Percentiles rank a stretch among this genome's conserved stretches.
Evolutionary conservation across 1,284 basidiomycete genomes (phyloP).

Genomic region (Ustilago cynodontis): DNA sequence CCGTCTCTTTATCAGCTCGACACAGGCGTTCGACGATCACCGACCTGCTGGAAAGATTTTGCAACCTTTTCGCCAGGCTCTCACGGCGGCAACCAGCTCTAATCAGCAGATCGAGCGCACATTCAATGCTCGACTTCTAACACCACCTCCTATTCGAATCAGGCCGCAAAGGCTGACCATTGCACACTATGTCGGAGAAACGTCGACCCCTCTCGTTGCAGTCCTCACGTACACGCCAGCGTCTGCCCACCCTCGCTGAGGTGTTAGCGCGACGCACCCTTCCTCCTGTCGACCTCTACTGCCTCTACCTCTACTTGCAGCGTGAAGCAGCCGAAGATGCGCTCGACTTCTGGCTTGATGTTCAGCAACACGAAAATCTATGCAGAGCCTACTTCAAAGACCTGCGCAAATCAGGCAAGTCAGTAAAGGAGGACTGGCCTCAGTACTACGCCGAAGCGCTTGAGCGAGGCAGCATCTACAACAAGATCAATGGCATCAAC

Average conservation of each 20-base stretch:
- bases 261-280: conserved; percentile 75
- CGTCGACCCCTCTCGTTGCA: conserved; percentile 40
- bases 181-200: conserved; percentile 47
- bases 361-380: conserved; percentile 98
- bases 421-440: conserved; percentile 95
- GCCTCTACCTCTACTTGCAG: conserved; percentile 82
- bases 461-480: conserved; percentile 87
- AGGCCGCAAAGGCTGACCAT: neutral
- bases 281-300: conserved; percentile 95
- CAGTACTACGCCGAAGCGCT: conserved; percentile 82
- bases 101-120: neutral
- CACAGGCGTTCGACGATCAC: no score
- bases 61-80: no score
- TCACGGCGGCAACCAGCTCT: neutral
- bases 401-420: conserved; percentile 89
- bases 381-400: conserved; percentile 99
- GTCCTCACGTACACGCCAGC: conserved; percentile 62
- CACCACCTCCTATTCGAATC: neutral
- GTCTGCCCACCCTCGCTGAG: conserved; percentile 70
- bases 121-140: conserved; percentile 6
- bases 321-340: conserved; percentile 94
- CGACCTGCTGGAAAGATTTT: no score
- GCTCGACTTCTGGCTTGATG: conserved; percentile 98
- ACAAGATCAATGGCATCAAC: conserved; percentile 82
- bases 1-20: neutral